phyloP scores from a whole-genome alignment of 1,284 basidiomycete species.

The Tremellales sp. region DNA sequence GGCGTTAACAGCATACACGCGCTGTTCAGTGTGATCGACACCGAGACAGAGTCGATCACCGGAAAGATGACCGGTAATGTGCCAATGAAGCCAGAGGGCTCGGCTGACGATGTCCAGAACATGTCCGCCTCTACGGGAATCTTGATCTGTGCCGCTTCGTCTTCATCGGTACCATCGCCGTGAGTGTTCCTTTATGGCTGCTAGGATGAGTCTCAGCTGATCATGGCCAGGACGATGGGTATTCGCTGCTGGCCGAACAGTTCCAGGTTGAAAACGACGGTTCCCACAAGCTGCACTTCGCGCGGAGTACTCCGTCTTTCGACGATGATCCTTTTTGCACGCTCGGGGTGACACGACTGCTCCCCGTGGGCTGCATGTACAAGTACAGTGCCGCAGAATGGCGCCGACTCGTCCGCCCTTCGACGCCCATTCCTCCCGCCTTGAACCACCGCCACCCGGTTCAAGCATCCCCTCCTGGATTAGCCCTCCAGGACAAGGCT shows the following conservation, averaged over 20 bases:
- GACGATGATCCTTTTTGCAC: slow-evolving; percentile 19
- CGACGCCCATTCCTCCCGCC: neutral
- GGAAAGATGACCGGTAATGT: slow-evolving; percentile 24
- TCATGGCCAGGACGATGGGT: neutral
- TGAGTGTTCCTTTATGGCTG: neutral
- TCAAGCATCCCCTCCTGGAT: neutral
- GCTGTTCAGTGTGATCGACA: slow-evolving; percentile 9
- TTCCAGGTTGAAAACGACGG: neutral
- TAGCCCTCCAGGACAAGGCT: neutral
- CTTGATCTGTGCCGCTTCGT: slow-evolving; percentile 14
- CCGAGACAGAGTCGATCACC: neutral
- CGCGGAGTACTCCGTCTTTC: slow-evolving; percentile 12
- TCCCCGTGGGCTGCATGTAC: slow-evolving; percentile 15
- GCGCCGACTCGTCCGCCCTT: neutral
- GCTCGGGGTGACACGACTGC: slow-evolving; percentile 19
- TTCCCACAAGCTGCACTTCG: slow-evolving; percentile 13
- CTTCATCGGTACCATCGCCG: slow-evolving; percentile 11
- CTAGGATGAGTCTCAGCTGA: neutral
- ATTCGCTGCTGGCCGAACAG: neutral
- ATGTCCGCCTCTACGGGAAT: slow-evolving; percentile 7
- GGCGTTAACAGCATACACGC: slow-evolving; percentile 7
- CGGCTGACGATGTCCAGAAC: neutral
- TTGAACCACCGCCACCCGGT: neutral
- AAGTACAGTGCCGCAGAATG: slow-evolving; percentile 3
- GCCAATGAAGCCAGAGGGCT: too few relatives aligned